Base-by-base conservation (phyloP, 148 eudicot genomes). In the Chenopodium berlandieri region DNA sequence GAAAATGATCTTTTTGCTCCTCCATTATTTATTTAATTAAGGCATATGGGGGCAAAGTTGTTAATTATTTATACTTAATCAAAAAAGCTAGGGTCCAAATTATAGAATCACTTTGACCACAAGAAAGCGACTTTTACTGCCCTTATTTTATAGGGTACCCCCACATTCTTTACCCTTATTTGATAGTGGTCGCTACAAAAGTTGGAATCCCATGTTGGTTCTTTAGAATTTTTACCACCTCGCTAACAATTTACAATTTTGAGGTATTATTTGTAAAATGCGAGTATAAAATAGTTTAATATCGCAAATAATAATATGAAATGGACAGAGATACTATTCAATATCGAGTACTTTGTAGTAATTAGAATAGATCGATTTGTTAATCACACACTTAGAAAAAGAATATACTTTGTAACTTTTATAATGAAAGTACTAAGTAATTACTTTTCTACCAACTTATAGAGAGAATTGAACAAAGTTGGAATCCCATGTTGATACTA, bases 61-160 rank as follows among this genome's bases (percentile, higher is more conserved):
- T n/a, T 64, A 31, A 44, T 82, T 54, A 62, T 13, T 3, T n/a
- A 71, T 8, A 9, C 32, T 67, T 3, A 32, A 23, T 73, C n/a
- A 16, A 63, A 78, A 78, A 25, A 11, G 52, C 32, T 62, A 77
- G 68, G 77, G 20, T 50, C 46, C 13, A 63, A 67, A 54, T 31
- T 20, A 19, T 25, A 81, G 86, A 77, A 84, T 84, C 81, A 77
- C 81, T 84, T 84, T 80, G 81, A 71, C 73, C 78, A 71, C 86
- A 84, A 76, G 86, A 84, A 80, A 84, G 58, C 52, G 80, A 40
- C 62, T 83, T 69, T 71, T 37, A 37, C 79, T 56, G 10, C 31
- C 40, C 60, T 56, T 75, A 54, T 20, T 60, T 72, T 34, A 13
- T 56, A 56, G 62, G 70, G 71, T 50, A 2, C 78, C 73, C 70